phyloP scores from a whole-genome alignment of 352 stramenopile species.

The Globisporangium cederbergense region DNA sequence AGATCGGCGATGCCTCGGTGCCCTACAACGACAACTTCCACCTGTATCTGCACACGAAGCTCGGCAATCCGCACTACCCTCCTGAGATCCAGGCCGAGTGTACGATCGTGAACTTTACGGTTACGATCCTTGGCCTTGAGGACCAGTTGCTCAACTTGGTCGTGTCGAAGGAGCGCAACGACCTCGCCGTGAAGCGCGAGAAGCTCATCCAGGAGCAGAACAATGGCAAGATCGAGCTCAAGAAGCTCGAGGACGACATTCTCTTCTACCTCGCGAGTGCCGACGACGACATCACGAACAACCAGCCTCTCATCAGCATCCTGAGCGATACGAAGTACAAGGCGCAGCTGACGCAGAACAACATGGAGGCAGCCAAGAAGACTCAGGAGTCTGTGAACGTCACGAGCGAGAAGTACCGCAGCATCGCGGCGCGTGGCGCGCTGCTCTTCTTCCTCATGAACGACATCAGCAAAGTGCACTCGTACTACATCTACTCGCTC shows the following conservation, averaged over 20 bases:
- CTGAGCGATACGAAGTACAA: conserved; percentile 95
- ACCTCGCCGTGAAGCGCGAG: conserved; percentile 82
- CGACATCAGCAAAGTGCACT: conserved; percentile 95
- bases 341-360: conserved; percentile 87
- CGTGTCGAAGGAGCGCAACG: conserved; percentile 89
- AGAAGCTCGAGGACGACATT: conserved; percentile 95
- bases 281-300: conserved; percentile 97
- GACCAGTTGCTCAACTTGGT: conserved; percentile 92
- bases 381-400: conserved; percentile 92
- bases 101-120: conserved; percentile 95
- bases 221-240: conserved; percentile 95
- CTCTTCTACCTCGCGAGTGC: conserved; percentile 93
- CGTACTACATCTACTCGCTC: conserved; percentile 97
- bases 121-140: conserved; percentile 90
- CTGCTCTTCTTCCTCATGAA: conserved; percentile 98
- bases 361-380: conserved; percentile 90
- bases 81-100: conserved; percentile 94
- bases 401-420: conserved; percentile 94
- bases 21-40: conserved; percentile 94
- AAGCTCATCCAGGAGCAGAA: conserved; percentile 94
- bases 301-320: conserved; percentile 95
- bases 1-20: conserved; percentile 92
- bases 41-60: conserved; percentile 94
- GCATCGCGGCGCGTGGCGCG: conserved; percentile 90
- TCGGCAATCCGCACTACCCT: conserved; percentile 93